Conservation (phyloP, 495 filamentous ascomycete species). For the Neurospora intermedia region DNA sequence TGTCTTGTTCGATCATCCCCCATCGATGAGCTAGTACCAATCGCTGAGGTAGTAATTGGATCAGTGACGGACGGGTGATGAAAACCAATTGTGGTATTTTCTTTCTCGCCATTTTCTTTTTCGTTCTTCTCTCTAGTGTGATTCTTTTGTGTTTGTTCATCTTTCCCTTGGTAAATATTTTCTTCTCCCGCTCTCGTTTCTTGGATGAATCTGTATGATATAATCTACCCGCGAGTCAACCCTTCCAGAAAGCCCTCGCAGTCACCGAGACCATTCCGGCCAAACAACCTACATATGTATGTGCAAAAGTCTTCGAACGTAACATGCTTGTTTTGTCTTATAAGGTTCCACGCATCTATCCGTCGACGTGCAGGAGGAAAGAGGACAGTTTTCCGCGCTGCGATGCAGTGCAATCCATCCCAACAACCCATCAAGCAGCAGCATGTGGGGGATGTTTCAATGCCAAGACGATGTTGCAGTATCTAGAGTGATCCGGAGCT, state of each 20-base stretch:
- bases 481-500: background rate
- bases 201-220: background rate
- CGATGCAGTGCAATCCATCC: background rate
- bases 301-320: background rate
- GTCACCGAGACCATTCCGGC: background rate
- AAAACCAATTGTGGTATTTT: background rate
- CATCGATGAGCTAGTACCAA: too few species aligned
- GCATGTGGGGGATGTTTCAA: background rate
- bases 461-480: background rate
- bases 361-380: background rate
- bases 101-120: background rate
- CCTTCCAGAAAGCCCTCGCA: too few species aligned
- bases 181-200: background rate
- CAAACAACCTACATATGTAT: background rate
- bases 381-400: background rate
- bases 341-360: background rate
- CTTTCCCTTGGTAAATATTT: background rate
- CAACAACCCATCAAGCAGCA: background rate
- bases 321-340: background rate
- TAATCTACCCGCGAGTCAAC: background rate
- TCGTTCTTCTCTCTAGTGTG: background rate
- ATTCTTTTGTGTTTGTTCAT: background rate
- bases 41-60: background rate
- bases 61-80: background rate
- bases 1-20: too few species aligned